Percentiles rank a stretch among this genome's conserved stretches.
Evolutionary conservation across 306 rosid genomes (phyloP).

Genomic region (Dicorynia guianensis): DNA sequence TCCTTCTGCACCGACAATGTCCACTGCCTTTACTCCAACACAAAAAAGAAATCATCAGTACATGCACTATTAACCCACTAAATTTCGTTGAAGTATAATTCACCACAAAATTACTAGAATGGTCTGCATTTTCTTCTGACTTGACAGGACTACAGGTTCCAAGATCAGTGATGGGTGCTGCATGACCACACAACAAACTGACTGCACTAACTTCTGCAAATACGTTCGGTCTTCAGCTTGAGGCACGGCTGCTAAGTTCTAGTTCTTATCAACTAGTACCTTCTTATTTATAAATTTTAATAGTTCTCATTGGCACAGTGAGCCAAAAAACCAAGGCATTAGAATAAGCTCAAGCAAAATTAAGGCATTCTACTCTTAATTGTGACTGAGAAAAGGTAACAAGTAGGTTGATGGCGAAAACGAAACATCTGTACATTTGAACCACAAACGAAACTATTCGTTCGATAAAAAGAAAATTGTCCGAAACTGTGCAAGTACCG

Average conservation of each 20-base stretch:
- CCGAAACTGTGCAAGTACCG: conserved; percentile 56
- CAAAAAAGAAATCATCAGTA: conserved; percentile 87
- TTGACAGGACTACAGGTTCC: conserved; percentile 70
- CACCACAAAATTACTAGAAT: conserved; percentile 39
- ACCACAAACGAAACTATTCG: not conserved
- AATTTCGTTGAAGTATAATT: conserved; percentile 44
- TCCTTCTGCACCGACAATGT: conserved; percentile 85
- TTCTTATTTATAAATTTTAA: not conserved
- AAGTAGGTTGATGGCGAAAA: conserved; percentile 9
- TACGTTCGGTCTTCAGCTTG: conserved; percentile 22
- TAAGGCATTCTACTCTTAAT: not conserved
- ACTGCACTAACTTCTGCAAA: conserved; percentile 76
- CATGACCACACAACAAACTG: conserved; percentile 91
- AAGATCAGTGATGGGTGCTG: conserved; percentile 79
- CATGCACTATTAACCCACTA: conserved; percentile 79
- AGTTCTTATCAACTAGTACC: not conserved
- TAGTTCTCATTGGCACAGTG: too few species aligned
- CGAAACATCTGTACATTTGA: not conserved
- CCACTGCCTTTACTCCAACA: conserved; percentile 94
- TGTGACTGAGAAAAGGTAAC: not conserved
- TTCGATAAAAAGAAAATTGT: not conserved
- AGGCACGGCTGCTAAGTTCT: not conserved
- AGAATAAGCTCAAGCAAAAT: too few species aligned
- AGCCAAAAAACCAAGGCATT: too few species aligned
- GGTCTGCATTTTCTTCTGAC: conserved; percentile 40